A percentile compares a stretch with the other conserved stretches of the same genome.
Evolutionary conservation across 129 eudicot species (phyloP).

Genomic region (Saposhnikovia divaricata): DNA sequence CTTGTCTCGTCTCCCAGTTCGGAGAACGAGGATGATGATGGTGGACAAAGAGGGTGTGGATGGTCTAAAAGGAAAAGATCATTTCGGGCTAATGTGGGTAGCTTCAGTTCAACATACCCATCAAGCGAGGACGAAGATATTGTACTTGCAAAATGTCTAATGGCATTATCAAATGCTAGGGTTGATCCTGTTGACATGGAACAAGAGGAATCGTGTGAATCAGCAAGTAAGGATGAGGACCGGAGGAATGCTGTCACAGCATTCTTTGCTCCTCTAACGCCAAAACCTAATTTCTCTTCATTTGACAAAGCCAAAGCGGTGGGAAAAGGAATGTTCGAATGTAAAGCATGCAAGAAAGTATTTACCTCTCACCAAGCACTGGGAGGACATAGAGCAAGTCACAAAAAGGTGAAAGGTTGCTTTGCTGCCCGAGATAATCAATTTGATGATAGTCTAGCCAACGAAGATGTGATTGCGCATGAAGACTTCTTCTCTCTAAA

Average conservation of each 20-base stretch:
- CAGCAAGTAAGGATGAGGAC: constrained; percentile 62
- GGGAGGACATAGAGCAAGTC: constrained; percentile 94
- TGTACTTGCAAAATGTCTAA: constrained; percentile 60
- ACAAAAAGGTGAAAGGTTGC: constrained; percentile 17
- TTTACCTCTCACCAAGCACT: constrained; percentile 90
- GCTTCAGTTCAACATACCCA: constrained; percentile 30
- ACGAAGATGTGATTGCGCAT: constrained; percentile 41
- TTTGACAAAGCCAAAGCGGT: constrained; percentile 7
- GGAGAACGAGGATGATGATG: constrained; percentile 42
- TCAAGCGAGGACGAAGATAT: constrained; percentile 70
- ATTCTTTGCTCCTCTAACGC: constrained; percentile 16
- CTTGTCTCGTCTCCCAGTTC: constrained; percentile 54
- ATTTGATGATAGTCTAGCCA: constrained; percentile 29
- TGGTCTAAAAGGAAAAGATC: constrained; percentile 91
- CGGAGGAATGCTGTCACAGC: constrained; percentile 22
- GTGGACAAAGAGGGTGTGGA: constrained; percentile 31
- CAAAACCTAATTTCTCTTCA: constrained; percentile 22
- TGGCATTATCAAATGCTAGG: constrained; percentile 62
- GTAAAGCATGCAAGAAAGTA: constrained; percentile 89
- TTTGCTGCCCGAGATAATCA: constrained; percentile 16
- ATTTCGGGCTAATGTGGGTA: constrained; percentile 52
- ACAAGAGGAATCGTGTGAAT: constrained; percentile 21
- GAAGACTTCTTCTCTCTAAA: constrained; percentile 42
- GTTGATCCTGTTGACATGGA: constrained; percentile 44
- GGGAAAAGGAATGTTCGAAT: constrained; percentile 63